Percentiles rank a stretch among this genome's conserved stretches.
phyloP scores from a whole-genome alignment of 345 rosid genomes.

The Microthlaspi erraticum region DNA sequence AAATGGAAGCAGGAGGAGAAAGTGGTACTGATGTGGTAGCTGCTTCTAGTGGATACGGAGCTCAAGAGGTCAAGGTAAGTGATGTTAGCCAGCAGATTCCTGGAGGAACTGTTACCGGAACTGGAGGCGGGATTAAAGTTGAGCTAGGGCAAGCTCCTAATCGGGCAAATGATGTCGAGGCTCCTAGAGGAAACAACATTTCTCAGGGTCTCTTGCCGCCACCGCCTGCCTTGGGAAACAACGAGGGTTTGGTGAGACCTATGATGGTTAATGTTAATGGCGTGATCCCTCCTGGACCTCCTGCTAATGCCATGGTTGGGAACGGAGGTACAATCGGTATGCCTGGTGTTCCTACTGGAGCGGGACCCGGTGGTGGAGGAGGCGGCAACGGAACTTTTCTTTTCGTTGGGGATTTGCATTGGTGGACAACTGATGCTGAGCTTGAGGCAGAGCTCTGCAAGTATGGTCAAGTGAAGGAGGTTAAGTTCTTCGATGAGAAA shows the following conservation, averaged over 20 bases:
- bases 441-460: conserved; percentile 67
- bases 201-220: conserved; percentile 48
- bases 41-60: conserved; percentile 47
- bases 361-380: conserved; percentile 43
- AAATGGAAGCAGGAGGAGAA: conserved; percentile 16
- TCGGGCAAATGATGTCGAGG: conserved; percentile 48
- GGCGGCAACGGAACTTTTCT: conserved; percentile 58
- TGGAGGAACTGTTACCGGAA: conserved; percentile 37
- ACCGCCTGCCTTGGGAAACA: conserved; percentile 31
- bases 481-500: conserved; percentile 86
- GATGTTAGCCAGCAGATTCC: conserved; percentile 47
- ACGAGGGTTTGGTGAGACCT: conserved; percentile 52
- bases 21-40: conserved; percentile 39
- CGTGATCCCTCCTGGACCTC: conserved; percentile 47
- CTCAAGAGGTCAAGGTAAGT: conserved; percentile 51
- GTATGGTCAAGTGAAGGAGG: conserved; percentile 76
- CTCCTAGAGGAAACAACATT: conserved; percentile 44
- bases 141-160: conserved; percentile 57
- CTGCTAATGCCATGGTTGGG: conserved; percentile 44
- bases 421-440: conserved; percentile 95
- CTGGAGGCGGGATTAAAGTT: conserved; percentile 65
- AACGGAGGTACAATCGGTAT: conserved; percentile 46
- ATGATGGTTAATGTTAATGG: conserved; percentile 42
- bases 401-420: conserved; percentile 88
- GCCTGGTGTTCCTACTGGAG: conserved; percentile 33